Base-by-base conservation (phyloP, 805 yeast species). In the Suhomyces xylopsoci region DNA sequence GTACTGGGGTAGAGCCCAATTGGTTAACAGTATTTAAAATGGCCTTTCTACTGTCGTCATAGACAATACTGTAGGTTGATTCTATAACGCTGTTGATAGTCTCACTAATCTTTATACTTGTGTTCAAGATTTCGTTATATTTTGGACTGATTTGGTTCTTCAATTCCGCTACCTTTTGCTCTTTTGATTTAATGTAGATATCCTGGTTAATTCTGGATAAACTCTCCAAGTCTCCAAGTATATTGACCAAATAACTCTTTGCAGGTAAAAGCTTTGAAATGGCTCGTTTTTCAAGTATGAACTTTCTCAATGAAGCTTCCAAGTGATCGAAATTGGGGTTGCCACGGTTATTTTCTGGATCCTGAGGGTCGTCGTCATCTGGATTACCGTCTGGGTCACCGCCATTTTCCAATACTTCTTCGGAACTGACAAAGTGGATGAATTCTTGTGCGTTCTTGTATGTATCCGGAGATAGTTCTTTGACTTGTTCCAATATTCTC, bases 261-360 rank as follows among this genome's bases (percentile, higher is more conserved):
- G 97, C 98, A 0, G 99, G 99, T 34, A 90, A 80, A 12, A 94
- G 74, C 65, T 94, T 94, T 0, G 98, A 91, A 9, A 88, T 68
- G 0, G 97, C 84, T 62, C 99, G 81, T 62, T 92, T 94, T 58
- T 93, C 96, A 20, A 94, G 76, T 4, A 94, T 85, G 67, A 94
- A 94, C 58, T 85, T 84, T 50, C 97, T 80, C 52, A 94, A 74
- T 2, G 96, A 85, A 7, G 89, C 87, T 62, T 94, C 98, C 51
- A 94, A 73, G 48, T 81, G 83, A 61, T 90, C 97, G 65, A 93
- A 91, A 60, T 88, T 84, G 1, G 90, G 90, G 48, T 80, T 73
- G 5, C 55, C 51, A 32, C 65, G 64, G 36, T 65, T 62, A 45
- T 69, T 59, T 43, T 58, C 64, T 49, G 68, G 73, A 51, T 67